phyloP scores from a whole-genome alignment of 164 flowering plant genomes.

The Vitis labrusca region DNA sequence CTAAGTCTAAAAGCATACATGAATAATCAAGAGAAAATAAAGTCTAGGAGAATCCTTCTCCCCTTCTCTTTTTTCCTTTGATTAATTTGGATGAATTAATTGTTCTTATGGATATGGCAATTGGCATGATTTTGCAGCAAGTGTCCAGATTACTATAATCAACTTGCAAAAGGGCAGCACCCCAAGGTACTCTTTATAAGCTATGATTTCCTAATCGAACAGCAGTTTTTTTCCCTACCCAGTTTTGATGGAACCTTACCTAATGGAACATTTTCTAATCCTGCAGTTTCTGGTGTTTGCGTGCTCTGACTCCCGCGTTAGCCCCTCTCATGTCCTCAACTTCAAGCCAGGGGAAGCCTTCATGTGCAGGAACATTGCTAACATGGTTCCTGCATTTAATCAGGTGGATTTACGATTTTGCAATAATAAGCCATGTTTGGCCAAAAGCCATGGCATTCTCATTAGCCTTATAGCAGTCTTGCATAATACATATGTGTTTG shows the following conservation, averaged over 20 bases:
- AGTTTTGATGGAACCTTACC: too few relatives aligned
- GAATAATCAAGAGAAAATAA: too few relatives aligned
- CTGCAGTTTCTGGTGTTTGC: conserved; percentile 58
- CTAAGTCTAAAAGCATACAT: too few relatives aligned
- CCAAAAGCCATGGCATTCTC: too few relatives aligned
- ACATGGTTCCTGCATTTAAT: conserved; percentile 54
- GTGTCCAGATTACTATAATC: conserved; percentile 2
- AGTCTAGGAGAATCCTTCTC: too few relatives aligned
- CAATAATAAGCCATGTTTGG: too few relatives aligned
- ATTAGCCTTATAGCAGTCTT: too few relatives aligned
- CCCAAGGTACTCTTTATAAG: conserved; percentile 15
- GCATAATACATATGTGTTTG: background rate
- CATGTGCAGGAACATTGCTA: conserved; percentile 49
- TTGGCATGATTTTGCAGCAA: conserved; percentile 8
- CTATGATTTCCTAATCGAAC: background rate
- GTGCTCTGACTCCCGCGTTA: conserved; percentile 57
- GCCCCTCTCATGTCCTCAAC: conserved; percentile 47
- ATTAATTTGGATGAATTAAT: too few relatives aligned
- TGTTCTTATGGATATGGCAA: too few relatives aligned
- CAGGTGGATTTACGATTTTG: conserved; percentile 18
- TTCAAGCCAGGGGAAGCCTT: conserved; percentile 60
- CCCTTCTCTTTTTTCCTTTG: too few relatives aligned
- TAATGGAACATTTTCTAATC: background rate
- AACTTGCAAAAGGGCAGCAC: conserved; percentile 15
- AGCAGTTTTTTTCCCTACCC: background rate